Evolutionary conservation across 331 rosid genomes (phyloP).

Genomic region (Malus hybrid): DNA sequence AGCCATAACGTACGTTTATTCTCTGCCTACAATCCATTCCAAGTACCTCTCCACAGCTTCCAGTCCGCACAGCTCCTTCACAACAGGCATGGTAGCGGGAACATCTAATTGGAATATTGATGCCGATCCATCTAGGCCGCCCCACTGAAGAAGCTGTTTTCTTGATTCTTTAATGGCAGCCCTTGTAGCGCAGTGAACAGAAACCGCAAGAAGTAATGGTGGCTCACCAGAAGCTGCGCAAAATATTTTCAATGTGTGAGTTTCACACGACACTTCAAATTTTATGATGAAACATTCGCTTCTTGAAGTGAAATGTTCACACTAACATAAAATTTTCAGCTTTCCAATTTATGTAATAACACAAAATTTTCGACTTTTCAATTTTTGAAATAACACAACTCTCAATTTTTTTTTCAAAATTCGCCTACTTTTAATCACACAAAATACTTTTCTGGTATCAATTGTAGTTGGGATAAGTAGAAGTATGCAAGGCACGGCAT

Average conservation of each 20-base stretch:
- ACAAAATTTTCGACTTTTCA: neutral
- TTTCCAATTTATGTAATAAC: no score
- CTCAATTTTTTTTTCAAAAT: neutral
- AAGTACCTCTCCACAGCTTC: conserved; percentile 69
- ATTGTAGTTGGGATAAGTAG: neutral
- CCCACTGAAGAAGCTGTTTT: conserved; percentile 66
- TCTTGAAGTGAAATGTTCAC: no score
- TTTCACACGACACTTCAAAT: no score
- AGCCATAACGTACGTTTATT: neutral
- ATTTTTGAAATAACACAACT: neutral
- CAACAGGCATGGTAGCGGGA: conserved; percentile 88
- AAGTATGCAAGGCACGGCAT: neutral
- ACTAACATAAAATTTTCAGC: no score
- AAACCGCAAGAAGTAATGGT: conserved; percentile 68
- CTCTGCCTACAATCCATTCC: conserved; percentile 44
- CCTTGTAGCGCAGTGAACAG: conserved; percentile 81
- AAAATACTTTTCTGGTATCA: neutral
- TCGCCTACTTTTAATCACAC: neutral
- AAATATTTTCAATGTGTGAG: neutral
- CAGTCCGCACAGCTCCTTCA: conserved; percentile 64
- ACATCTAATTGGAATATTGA: conserved; percentile 51
- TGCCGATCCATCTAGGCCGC: conserved; percentile 21
- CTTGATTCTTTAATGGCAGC: conserved; percentile 72
- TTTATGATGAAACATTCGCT: no score
- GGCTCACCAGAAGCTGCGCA: conserved; percentile 94